A percentile compares a stretch with the other conserved stretches of the same genome.
These are phyloP conservation scores for Vachellia collinsii DNA, from an alignment of 306 rosid genomes.

Conservation along the genomic window DNA sequence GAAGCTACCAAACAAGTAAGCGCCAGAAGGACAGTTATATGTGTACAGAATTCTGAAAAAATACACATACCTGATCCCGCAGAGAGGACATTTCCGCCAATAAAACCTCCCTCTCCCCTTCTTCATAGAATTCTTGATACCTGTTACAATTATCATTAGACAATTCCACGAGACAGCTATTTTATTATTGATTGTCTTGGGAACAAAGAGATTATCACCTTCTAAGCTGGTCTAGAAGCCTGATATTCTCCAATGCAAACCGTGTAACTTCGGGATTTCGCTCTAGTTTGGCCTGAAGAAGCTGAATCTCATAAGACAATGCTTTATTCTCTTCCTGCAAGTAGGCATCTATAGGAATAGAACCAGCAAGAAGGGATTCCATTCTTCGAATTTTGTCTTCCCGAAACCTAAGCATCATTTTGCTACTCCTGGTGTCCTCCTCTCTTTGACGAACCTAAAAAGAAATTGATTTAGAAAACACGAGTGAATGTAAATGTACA, in stretches of 20 bases:
- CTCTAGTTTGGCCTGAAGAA: constrained; percentile 82
- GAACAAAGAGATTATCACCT: constrained; percentile 56
- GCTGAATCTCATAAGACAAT: constrained; percentile 75
- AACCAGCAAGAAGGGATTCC: constrained; percentile 72
- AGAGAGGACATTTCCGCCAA: constrained; percentile 65
- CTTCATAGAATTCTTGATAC: constrained; percentile 93
- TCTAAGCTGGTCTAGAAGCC: constrained; percentile 92
- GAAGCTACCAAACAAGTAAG: constrained; percentile 36
- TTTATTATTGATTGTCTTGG: not conserved
- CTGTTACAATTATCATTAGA: constrained; percentile 50
- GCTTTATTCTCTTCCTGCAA: constrained; percentile 78
- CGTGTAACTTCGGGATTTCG: constrained; percentile 95
- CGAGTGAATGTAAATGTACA: constrained; percentile 28
- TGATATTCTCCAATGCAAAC: constrained; percentile 88
- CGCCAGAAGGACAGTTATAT: constrained; percentile 21
- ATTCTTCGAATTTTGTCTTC: constrained; percentile 87
- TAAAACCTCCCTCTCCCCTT: constrained; percentile 89
- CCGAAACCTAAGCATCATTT: constrained; percentile 96
- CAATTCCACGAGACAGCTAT: constrained; percentile 7
- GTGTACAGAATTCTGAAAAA: constrained; percentile 30
- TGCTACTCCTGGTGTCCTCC: constrained; percentile 86
- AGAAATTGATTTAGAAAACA: constrained; percentile 28
- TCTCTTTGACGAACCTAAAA: constrained; percentile 92
- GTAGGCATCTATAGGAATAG: constrained; percentile 60
- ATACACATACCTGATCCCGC: constrained; percentile 72